Evolutionary conservation across 2,329 filamentous ascomycete species (phyloP).

Genomic region (Teratosphaeria destructans): DNA sequence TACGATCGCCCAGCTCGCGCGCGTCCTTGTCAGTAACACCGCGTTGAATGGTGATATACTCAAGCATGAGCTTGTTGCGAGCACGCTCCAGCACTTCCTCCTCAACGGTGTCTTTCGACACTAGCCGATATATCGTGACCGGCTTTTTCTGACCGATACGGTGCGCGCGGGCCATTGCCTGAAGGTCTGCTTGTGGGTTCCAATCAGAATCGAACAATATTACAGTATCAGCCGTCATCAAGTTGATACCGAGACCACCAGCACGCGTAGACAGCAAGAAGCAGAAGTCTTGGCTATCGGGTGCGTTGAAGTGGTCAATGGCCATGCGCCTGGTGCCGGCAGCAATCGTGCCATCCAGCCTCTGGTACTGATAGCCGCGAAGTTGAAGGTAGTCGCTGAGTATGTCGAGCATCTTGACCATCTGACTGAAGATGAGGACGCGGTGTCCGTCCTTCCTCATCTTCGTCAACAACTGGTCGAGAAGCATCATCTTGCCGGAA

Average conservation of each 20-base stretch:
- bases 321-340: conserved; percentile 80
- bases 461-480: conserved; percentile 90
- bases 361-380: conserved; percentile 89
- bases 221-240: conserved; percentile 98
- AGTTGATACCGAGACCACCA: conserved; percentile 93
- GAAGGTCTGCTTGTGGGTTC: conserved; percentile 96
- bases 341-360: conserved; percentile 88
- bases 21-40: conserved; percentile 91
- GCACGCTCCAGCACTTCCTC: conserved; percentile 95
- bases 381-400: conserved; percentile 87
- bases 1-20: conserved; percentile 72
- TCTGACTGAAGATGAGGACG: conserved; percentile 96
- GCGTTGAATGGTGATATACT: conserved; percentile 94
- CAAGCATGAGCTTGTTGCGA: conserved; percentile 91
- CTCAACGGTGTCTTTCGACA: conserved; percentile 96
- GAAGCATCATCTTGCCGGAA: conserved; percentile 98
- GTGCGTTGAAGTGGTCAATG: conserved; percentile 98
- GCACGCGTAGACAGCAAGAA: conserved; percentile 92
- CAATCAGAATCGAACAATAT: conserved; percentile 97
- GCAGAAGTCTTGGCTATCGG: conserved; percentile 89
- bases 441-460: conserved; percentile 88
- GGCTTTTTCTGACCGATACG: conserved; percentile 94
- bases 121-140: conserved; percentile 90
- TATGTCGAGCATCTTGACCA: conserved; percentile 98
- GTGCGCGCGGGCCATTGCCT: conserved; percentile 97